Percentiles rank a stretch among this genome's conserved stretches.
Evolutionary conservation across 768 basidiomycete genomes (phyloP).

Genomic region (Naematelia aurantialba): DNA sequence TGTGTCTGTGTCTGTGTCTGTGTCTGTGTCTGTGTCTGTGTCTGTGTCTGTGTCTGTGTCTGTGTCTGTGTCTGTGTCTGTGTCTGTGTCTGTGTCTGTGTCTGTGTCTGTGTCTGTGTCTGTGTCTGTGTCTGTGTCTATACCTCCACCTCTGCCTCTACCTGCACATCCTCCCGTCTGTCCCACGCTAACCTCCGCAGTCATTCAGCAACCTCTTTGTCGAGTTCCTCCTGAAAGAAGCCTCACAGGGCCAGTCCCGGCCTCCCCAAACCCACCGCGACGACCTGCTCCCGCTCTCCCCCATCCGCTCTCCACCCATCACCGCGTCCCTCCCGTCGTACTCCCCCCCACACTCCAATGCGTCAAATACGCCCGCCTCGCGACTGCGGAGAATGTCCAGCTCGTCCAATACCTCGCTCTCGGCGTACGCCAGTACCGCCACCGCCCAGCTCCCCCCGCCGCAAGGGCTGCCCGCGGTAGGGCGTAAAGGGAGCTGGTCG

Average conservation of each 20-base stretch:
- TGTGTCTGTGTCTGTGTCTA: not conserved
- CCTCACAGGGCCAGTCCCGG: constrained; percentile 55
- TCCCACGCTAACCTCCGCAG: constrained; percentile 52
- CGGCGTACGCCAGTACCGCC: not conserved
- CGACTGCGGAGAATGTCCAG: constrained; percentile 42
- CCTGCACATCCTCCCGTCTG: not conserved
- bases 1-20: too few relatives aligned
- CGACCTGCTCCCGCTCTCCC: not conserved
- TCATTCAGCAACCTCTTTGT: constrained; percentile 98
- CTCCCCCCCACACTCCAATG: constrained; percentile 16
- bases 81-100: too few relatives aligned
- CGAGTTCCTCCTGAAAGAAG: constrained; percentile 93
- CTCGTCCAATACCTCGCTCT: constrained; percentile 6
- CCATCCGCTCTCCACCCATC: constrained; percentile 7
- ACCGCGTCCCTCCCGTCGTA: constrained; percentile 13
- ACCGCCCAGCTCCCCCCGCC: not conserved
- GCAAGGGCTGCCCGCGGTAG: not conserved
- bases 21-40: too few relatives aligned
- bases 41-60: too few relatives aligned
- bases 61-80: too few relatives aligned
- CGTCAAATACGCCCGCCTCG: constrained; percentile 23
- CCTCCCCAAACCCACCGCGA: constrained; percentile 4
- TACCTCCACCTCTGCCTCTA: not conserved
- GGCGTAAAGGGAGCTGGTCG: not conserved
- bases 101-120: too few relatives aligned